A percentile compares a stretch with the other conserved stretches of the same genome.
Evolutionary conservation across 2,329 filamentous ascomycete species (phyloP).

Genomic region (Cryoendolithus antarcticus): DNA sequence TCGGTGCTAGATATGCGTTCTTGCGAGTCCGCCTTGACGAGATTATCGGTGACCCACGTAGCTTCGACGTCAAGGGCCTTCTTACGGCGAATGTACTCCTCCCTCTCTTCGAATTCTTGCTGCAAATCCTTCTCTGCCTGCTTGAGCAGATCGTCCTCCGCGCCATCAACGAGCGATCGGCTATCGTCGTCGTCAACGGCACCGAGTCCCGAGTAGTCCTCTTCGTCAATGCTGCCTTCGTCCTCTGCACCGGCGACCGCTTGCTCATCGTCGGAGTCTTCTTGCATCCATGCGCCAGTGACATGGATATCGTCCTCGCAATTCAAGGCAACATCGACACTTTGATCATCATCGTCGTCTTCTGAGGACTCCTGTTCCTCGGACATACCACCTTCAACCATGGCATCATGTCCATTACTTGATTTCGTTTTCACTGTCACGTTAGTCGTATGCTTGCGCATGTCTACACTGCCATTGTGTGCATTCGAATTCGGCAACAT

Average conservation of each 20-base stretch:
- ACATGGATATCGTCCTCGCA: not conserved
- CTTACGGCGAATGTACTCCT: constrained; percentile 3
- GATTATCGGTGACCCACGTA: constrained; percentile 4
- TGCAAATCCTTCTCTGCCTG: constrained; percentile 18
- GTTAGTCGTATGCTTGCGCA: too few relatives aligned
- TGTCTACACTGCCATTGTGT: too few relatives aligned
- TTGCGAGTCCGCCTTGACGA: constrained; percentile 3
- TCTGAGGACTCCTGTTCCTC: constrained; percentile 1
- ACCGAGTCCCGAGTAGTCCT: constrained; percentile 21
- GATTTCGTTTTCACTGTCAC: not conserved
- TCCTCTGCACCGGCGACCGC: constrained; percentile 12
- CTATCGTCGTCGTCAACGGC: constrained; percentile 19
- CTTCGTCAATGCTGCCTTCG: constrained; percentile 12
- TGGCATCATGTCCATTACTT: constrained; percentile 2
- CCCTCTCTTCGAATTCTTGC: constrained; percentile 16
- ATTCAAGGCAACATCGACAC: constrained; percentile 3
- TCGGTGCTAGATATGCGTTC: constrained; percentile 5
- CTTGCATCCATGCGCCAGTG: constrained; percentile 7
- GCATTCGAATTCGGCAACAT: too few relatives aligned
- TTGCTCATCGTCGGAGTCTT: constrained; percentile 1
- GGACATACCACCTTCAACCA: not conserved
- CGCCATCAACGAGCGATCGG: constrained; percentile 13
- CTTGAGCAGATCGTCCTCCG: constrained; percentile 14
- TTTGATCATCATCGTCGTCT: constrained; percentile 9
- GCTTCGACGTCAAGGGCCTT: constrained; percentile 3